Evolutionary conservation across 345 rosid genomes (phyloP).

Genomic region (Aquilaria sinensis): DNA sequence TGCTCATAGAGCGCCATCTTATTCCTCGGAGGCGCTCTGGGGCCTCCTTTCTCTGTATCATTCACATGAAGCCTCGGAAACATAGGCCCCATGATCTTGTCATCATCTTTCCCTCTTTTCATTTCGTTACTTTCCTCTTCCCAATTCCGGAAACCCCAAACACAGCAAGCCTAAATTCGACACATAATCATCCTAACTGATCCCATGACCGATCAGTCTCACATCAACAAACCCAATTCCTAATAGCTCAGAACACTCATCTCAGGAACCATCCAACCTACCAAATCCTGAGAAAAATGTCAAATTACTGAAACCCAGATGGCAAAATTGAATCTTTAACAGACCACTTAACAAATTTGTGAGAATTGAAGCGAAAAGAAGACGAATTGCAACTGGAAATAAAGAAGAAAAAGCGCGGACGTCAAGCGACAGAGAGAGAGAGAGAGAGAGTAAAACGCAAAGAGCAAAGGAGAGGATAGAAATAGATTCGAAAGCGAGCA

Average conservation of each 20-base stretch:
- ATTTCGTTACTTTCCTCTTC: conserved; percentile 20
- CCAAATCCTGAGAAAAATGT: background rate
- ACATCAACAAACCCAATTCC: conserved; percentile 7
- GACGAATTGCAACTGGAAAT: background rate
- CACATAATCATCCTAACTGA: background rate
- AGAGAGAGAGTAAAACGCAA: background rate
- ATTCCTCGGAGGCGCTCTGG: conserved; percentile 96
- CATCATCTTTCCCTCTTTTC: conserved; percentile 78
- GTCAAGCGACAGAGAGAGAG: background rate
- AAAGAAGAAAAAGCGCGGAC: background rate
- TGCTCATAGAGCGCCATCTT: conserved; percentile 99
- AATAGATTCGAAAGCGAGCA: conserved; percentile 3
- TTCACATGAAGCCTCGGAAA: conserved; percentile 92
- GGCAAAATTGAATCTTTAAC: conserved; percentile 4
- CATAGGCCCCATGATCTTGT: conserved; percentile 69
- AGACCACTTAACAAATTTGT: background rate
- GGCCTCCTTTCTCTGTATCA: conserved; percentile 88
- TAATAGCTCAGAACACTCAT: background rate
- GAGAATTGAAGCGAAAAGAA: background rate
- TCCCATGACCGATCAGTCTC: conserved; percentile 1
- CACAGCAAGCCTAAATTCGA: background rate
- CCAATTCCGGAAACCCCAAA: conserved; percentile 9
- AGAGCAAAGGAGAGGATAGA: background rate
- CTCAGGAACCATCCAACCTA: no score
- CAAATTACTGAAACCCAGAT: conserved; percentile 8